Conservation (phyloP, 1,284 basidiomycete species). For the Malassezia sympodialis region DNA sequence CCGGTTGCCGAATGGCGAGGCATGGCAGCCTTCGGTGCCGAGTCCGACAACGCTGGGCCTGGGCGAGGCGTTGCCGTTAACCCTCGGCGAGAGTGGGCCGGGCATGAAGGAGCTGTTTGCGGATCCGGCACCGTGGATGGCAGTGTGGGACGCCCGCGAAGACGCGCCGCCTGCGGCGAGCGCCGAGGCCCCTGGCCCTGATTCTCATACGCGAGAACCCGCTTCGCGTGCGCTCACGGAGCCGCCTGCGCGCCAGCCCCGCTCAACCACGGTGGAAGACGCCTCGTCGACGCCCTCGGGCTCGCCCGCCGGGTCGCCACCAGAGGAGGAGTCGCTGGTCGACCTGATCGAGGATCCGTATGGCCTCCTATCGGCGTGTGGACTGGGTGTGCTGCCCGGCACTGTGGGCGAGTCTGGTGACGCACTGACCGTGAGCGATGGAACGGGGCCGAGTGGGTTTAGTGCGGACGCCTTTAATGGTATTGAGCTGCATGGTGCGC, state of each 20-base stretch:
- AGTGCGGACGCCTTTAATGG: slow-evolving; percentile 28
- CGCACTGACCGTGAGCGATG: slow-evolving; percentile 4
- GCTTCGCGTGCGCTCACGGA: not conserved
- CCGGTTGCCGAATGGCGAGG: not conserved
- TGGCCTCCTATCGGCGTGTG: slow-evolving; percentile 34
- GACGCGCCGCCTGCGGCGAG: not conserved
- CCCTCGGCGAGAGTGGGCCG: not conserved
- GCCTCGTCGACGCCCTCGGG: slow-evolving; percentile 24
- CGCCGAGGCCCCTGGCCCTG: not conserved
- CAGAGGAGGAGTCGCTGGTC: slow-evolving; percentile 26
- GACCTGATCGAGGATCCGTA: slow-evolving; percentile 44
- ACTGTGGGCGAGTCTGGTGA: slow-evolving; percentile 9
- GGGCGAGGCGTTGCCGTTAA: not conserved
- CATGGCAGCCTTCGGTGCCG: not conserved
- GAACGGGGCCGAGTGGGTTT: slow-evolving; percentile 10
- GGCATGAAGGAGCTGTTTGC: slow-evolving; percentile 6
- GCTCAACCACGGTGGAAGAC: slow-evolving; percentile 44
- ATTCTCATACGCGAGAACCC: not conserved
- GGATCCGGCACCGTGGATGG: not conserved
- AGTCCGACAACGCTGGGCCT: not conserved
- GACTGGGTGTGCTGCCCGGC: slow-evolving; percentile 25
- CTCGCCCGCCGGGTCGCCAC: slow-evolving; percentile 21
- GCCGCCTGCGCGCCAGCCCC: slow-evolving; percentile 18
- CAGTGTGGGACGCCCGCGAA: not conserved
- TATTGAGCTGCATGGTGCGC: slow-evolving; percentile 32